These are phyloP conservation scores for Magnolia sinica DNA, from an alignment of 164 flowering plant species.

Conservation along the genomic window DNA sequence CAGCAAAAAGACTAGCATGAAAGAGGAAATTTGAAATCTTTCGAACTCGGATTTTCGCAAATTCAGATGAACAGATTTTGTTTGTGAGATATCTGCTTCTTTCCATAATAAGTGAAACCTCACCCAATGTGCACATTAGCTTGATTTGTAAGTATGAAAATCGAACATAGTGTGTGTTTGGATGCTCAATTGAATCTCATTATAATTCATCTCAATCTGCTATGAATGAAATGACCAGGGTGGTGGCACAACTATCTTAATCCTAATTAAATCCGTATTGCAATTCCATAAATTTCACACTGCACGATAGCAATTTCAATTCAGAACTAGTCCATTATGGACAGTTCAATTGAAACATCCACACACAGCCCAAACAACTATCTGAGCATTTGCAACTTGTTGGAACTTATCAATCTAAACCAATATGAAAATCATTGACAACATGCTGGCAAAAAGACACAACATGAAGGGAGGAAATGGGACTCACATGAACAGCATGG, in stretches of 20 bases:
- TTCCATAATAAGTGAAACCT: no score
- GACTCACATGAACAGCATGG: constrained; percentile 93
- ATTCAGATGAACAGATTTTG: no score
- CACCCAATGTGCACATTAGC: no score
- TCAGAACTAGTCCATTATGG: no score
- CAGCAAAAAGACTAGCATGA: background rate
- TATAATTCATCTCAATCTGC: background rate
- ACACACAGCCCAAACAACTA: no score
- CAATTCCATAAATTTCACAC: background rate
- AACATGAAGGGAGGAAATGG: background rate
- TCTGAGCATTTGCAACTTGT: background rate
- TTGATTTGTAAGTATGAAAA: background rate
- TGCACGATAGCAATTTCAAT: no score
- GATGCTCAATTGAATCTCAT: background rate
- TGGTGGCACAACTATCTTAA: background rate
- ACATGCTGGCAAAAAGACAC: background rate
- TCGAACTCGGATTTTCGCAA: no score
- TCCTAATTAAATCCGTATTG: background rate
- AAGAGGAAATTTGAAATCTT: background rate
- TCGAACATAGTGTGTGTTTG: background rate
- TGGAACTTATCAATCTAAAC: background rate
- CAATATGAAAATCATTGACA: background rate
- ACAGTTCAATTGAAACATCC: no score
- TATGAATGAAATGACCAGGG: background rate
- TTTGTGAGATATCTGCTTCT: no score